These are phyloP conservation scores for Xylaria sp. DNA, from an alignment of 2,329 filamentous ascomycete species.

Conservation along the genomic window DNA sequence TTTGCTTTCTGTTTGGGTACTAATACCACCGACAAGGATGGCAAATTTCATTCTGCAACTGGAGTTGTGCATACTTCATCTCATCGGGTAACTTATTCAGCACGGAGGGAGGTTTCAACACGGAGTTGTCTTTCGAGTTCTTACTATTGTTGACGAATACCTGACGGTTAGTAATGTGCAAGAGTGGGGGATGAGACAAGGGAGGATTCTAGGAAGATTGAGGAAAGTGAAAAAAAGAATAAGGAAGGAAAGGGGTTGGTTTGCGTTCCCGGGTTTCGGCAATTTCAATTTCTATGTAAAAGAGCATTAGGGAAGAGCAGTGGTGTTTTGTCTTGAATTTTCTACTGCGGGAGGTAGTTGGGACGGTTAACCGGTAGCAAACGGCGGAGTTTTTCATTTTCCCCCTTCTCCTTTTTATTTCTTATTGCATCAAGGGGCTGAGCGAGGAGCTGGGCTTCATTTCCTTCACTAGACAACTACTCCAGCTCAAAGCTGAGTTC, in stretches of 20 bases:
- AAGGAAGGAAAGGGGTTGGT: slow-evolving; percentile 29
- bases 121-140: slow-evolving; percentile 37
- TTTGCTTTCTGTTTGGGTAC: slow-evolving; percentile 42
- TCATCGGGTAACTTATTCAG: slow-evolving; percentile 33
- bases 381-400: slow-evolving; percentile 27
- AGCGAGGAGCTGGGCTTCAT: slow-evolving; percentile 35
- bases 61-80: slow-evolving; percentile 37
- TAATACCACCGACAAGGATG: slow-evolving; percentile 33
- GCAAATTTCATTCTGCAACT: slow-evolving; percentile 21
- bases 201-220: slow-evolving; percentile 18
- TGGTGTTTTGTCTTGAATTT: slow-evolving; percentile 30
- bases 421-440: slow-evolving; percentile 42
- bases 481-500: slow-evolving; percentile 12
- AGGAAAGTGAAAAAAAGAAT: slow-evolving; percentile 28
- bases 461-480: slow-evolving; percentile 9
- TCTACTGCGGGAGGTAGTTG: slow-evolving; percentile 31
- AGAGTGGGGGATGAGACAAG: slow-evolving; percentile 6
- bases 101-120: slow-evolving; percentile 18
- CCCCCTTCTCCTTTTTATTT: slow-evolving; percentile 10
- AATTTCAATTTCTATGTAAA: slow-evolving; percentile 30
- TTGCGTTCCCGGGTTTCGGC: slow-evolving; percentile 26
- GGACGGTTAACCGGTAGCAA: slow-evolving; percentile 27
- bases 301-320: slow-evolving; percentile 37
- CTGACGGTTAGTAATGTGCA: slow-evolving; percentile 35
- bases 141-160: slow-evolving; percentile 29